These are phyloP conservation scores for Sungouiella thailandica DNA, from an alignment of 805 yeast species.

Conservation along the genomic window DNA sequence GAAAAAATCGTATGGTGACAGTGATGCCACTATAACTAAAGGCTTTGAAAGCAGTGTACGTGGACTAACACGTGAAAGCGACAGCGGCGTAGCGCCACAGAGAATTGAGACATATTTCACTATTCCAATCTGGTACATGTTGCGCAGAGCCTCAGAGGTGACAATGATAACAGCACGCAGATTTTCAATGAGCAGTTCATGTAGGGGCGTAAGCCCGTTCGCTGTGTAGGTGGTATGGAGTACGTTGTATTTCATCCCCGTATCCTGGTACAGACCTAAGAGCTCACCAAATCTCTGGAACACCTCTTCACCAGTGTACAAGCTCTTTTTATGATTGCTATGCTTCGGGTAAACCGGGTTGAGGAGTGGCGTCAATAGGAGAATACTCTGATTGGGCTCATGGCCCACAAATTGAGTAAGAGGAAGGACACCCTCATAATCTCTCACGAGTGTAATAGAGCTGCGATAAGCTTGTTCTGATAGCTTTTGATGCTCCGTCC, in stretches of 20 bases:
- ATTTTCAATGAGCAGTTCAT: constrained; percentile 48
- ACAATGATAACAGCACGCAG: constrained; percentile 48
- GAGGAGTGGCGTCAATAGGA: constrained; percentile 34
- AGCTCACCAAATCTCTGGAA: constrained; percentile 48
- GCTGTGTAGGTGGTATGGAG: constrained; percentile 56
- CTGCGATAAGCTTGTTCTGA: constrained; percentile 44
- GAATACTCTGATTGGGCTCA: constrained; percentile 23
- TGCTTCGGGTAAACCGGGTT: constrained; percentile 28
- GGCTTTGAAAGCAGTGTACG: constrained; percentile 40
- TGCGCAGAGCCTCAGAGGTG: constrained; percentile 55
- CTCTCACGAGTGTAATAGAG: constrained; percentile 51
- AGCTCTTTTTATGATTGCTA: constrained; percentile 11
- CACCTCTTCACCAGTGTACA: constrained; percentile 46
- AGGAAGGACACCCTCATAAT: constrained; percentile 47
- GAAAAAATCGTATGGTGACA: constrained; percentile 59
- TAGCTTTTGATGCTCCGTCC: constrained; percentile 40
- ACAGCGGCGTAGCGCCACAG: constrained; percentile 43
- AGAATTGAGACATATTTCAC: constrained; percentile 52
- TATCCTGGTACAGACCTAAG: constrained; percentile 31
- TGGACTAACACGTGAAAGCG: constrained; percentile 14
- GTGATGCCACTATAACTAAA: constrained; percentile 53
- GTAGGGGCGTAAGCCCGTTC: constrained; percentile 49
- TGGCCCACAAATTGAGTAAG: constrained; percentile 28
- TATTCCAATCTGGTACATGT: constrained; percentile 58
- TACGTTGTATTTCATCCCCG: constrained; percentile 36